A percentile compares a stretch with the other conserved stretches of the same genome.
Evolutionary conservation across 2,329 filamentous ascomycete species (phyloP).

Genomic region (Herpotrichia juniperi): DNA sequence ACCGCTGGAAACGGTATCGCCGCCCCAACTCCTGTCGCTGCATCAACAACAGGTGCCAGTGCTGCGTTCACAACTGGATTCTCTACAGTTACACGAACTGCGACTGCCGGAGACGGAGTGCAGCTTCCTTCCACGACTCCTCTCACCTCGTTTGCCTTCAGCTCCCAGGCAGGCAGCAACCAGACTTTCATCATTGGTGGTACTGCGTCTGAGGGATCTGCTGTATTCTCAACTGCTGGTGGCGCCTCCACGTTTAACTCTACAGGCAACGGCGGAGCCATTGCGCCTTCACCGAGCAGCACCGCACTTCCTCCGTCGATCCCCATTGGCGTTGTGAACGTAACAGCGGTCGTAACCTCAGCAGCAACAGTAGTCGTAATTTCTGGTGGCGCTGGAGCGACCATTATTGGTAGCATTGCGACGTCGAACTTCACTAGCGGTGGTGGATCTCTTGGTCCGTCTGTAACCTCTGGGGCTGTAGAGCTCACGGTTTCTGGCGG

Average conservation of each 20-base stretch:
- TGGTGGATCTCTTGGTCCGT: constrained; percentile 11
- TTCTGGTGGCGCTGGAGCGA: constrained; percentile 6
- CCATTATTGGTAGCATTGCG: neutral
- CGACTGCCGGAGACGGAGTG: constrained; percentile 17
- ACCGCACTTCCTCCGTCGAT: neutral
- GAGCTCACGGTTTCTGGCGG: neutral
- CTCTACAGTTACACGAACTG: constrained; percentile 24
- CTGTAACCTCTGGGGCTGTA: neutral
- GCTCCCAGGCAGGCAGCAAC: constrained; percentile 13
- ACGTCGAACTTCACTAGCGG: constrained; percentile 20
- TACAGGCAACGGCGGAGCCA: constrained; percentile 16
- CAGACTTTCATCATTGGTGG: neutral
- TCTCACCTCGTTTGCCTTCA: neutral
- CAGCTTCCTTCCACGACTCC: constrained; percentile 4
- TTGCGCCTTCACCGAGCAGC: constrained; percentile 4
- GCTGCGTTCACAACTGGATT: constrained; percentile 26
- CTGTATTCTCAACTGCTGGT: constrained; percentile 9
- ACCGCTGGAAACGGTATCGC: constrained; percentile 16
- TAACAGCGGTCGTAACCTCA: neutral
- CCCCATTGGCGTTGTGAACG: neutral
- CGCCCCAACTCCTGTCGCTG: constrained; percentile 30
- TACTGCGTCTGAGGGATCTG: neutral
- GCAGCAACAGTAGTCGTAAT: neutral
- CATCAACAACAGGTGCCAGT: constrained; percentile 28
- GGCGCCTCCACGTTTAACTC: constrained; percentile 8